Base-by-base conservation (phyloP, 345 rosid species). In the Draba incana region DNA sequence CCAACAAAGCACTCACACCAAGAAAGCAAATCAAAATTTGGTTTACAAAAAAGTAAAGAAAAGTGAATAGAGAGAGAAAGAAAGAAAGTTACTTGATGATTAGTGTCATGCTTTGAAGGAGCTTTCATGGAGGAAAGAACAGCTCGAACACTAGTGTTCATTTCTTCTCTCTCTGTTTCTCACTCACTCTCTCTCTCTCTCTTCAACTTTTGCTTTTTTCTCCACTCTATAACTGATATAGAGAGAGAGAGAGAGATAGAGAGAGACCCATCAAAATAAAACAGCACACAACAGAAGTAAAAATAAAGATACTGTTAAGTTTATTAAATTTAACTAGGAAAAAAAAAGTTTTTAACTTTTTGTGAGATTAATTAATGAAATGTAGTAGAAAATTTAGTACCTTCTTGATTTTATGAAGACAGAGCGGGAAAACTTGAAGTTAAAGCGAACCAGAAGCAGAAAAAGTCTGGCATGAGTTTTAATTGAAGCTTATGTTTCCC, bases 371-470 rank as follows among this genome's bases (percentile, higher is more conserved):
- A 37, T 50, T 41, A 38, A 59, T 24, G 48, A 14, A 20, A 10
- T 9, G 50, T 38, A 38, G 42, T 62, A 16, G 43, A 57, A 56
- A 13, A 66, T 42, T 35, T 8, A 52, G 49, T 64, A 43, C 62
- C 57, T 24, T 7, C 5, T n/a, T 58, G 27, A 6, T 35, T 48
- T 33, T 58, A 75, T 27, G 41, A 57, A 62, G 16, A 61, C 42
- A 65, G 74, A 71, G 85, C 84, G 94, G 87, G 92, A 89, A 87
- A 82, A 84, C 84, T 78, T 84, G 82, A 82, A 81, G 80, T 75
- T 57, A 64, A 75, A 83, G 78, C 84, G 77, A 81, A 62, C 81
- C 54, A 70, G 80, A 77, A 80, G 75, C 69, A 72, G 71, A 80
- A 54, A 82, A 49, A 53, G 49, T 63, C 57, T 50, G 71, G 15